These are phyloP conservation scores for Spongospora subterranea DNA, from an alignment of 208 protist species.

Conservation along the genomic window DNA sequence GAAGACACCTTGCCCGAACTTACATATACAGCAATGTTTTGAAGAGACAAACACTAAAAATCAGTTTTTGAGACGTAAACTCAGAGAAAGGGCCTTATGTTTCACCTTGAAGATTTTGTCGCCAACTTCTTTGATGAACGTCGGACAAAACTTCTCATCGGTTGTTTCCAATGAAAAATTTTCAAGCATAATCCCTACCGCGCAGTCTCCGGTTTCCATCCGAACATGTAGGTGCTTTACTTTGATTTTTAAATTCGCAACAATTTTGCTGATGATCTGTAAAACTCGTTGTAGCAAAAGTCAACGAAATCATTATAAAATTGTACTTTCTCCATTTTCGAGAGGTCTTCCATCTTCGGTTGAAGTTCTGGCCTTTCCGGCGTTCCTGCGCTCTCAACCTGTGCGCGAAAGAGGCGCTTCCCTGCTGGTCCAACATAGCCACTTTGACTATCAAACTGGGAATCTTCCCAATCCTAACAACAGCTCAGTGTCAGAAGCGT, in stretches of 20 bases:
- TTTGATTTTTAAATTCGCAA: not conserved
- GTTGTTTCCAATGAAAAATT: not conserved
- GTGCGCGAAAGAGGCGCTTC: not conserved
- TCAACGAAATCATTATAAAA: no score
- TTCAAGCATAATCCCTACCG: not conserved
- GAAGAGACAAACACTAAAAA: not conserved
- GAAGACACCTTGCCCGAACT: not conserved
- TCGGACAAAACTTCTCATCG: not conserved
- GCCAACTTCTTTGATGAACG: conserved; percentile 10
- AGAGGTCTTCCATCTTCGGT: not conserved
- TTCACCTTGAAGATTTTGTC: conserved; percentile 15
- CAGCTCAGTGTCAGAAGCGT: not conserved
- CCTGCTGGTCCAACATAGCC: not conserved
- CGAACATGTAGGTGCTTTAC: not conserved
- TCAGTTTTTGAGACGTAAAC: not conserved
- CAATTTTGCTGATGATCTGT: conserved; percentile 35
- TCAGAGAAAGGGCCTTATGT: not conserved
- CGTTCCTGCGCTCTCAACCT: not conserved
- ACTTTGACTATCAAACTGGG: not conserved
- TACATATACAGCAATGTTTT: not conserved
- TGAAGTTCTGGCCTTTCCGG: not conserved
- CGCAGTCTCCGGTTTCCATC: not conserved
- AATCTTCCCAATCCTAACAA: conserved; percentile 19
- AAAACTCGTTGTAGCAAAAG: not conserved
- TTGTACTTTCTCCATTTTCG: conserved; percentile 10